Conservation (phyloP, 78 protist genomes). For the Guillardia theta region DNA sequence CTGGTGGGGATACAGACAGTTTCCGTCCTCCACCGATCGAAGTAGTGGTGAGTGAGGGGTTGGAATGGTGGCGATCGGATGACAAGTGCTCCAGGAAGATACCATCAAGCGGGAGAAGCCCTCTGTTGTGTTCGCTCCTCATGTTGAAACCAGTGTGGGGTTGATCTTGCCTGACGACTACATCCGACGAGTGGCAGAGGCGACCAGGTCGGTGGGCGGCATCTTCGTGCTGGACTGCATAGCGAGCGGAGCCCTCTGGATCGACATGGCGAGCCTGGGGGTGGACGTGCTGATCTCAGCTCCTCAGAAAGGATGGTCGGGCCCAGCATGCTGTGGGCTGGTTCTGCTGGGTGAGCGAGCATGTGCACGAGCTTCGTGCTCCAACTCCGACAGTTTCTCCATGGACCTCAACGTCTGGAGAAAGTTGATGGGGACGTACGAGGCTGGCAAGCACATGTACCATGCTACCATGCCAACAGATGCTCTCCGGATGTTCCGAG, state of each 20-base stretch:
- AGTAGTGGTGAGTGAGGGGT: neutral
- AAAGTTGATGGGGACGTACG: slow-evolving; percentile 48
- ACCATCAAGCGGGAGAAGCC: slow-evolving; percentile 13
- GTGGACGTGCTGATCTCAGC: slow-evolving; percentile 55
- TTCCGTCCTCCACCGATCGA: slow-evolving; percentile 29
- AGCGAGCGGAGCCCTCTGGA: slow-evolving; percentile 54
- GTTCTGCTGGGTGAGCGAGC: slow-evolving; percentile 42
- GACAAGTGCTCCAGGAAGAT: too few relatives aligned
- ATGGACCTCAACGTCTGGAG: slow-evolving; percentile 27
- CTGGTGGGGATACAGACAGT: neutral
- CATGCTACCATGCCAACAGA: slow-evolving; percentile 66
- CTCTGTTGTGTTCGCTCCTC: slow-evolving; percentile 51
- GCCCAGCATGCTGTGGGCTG: slow-evolving; percentile 53
- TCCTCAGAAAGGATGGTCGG: slow-evolving; percentile 69
- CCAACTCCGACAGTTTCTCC: neutral
- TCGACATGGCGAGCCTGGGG: slow-evolving; percentile 52
- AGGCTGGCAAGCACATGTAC: slow-evolving; percentile 48
- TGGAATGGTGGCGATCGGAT: too few relatives aligned
- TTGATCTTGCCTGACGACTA: slow-evolving; percentile 47
- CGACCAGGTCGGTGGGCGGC: slow-evolving; percentile 43
- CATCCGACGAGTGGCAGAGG: slow-evolving; percentile 19
- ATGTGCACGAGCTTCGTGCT: neutral
- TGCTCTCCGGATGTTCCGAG: slow-evolving; percentile 32
- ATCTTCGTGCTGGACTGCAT: slow-evolving; percentile 44
- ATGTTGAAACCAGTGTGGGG: slow-evolving; percentile 56